Evolutionary conservation across 2,329 filamentous ascomycete genomes (phyloP), one percentile per base, ranked within the genome.

Genomic region (Curvularia eragrostidis): DNA sequence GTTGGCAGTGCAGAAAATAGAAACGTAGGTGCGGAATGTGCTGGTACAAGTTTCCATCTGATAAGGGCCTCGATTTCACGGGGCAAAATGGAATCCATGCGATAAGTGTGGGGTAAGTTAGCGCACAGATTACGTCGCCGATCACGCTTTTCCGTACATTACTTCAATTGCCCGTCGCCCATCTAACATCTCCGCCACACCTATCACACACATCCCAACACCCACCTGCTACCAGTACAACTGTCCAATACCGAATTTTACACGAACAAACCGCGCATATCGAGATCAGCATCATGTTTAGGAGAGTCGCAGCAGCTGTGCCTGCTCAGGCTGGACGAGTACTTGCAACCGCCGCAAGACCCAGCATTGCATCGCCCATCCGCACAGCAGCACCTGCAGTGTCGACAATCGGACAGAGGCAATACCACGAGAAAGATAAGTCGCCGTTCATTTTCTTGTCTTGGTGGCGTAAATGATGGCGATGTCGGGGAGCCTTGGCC

Each of bases 351-450:
- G 77, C 80, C 63, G 76, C 80, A 69, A 76, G 83, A 63, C 80
- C 84, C 61, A 78, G 78, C 70, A 78, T 84, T 70, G 74, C 77
- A 62, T 78, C 79, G 61, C 77, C 76, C 72, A 69, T 81, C 72
- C 75, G 77, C 65, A 72, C 76, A 73, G 71, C 78, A 67, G 73
- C 78, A 64, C 75, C 79, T 70, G 74, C 78, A 65, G 69, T 78
- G 65, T 70, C 74, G 63, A 63, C 74, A 61, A 63, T 69, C 57
- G 68, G 76, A 57, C 72, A 80, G 75, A 77, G 86, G 67, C 78
- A 78, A 63, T 89, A 89, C 74, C 87, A 89, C 71, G 87, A 89
- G 77, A 89, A 89, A 83, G 87, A 84, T 84, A 80, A 79, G 82
- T 83, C 44, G 41, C 58, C 49, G 65, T 39, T 38, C 47, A 4